Evolutionary conservation across 345 rosid species (phyloP).

Genomic region (Eucalyptus lansdowneana): DNA sequence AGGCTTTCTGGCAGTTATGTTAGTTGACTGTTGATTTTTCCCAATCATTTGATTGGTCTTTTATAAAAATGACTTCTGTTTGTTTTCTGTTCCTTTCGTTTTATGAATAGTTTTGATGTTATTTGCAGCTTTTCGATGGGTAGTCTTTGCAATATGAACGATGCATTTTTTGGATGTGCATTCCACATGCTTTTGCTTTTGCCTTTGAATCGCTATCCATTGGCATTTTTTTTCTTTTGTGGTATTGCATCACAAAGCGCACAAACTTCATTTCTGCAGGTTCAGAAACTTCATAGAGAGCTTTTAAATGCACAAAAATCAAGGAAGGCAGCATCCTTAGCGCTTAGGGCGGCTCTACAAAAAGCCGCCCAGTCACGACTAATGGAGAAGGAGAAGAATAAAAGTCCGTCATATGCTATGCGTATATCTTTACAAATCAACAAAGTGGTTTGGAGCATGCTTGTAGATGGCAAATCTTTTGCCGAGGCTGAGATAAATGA

Average conservation of each 20-base stretch:
- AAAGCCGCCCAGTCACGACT: constrained; percentile 85
- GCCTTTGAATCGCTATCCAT: neutral
- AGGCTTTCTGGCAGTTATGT: neutral
- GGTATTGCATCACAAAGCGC: neutral
- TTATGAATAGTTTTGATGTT: neutral
- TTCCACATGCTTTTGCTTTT: neutral
- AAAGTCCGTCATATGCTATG: constrained; percentile 98
- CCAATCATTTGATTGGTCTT: neutral
- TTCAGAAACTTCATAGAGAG: constrained; percentile 74
- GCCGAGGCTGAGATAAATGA: constrained; percentile 99
- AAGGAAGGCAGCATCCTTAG: constrained; percentile 71
- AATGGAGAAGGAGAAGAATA: constrained; percentile 95
- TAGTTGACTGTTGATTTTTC: neutral
- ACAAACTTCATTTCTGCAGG: constrained; percentile 21
- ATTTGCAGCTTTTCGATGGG: neutral
- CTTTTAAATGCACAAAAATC: constrained; percentile 60
- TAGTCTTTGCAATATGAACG: neutral
- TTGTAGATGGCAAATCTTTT: constrained; percentile 92
- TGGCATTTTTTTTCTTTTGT: neutral
- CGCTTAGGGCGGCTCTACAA: constrained; percentile 70
- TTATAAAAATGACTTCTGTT: neutral
- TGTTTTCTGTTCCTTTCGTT: neutral
- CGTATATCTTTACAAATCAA: constrained; percentile 81
- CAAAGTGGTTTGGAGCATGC: constrained; percentile 97
- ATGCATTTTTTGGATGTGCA: neutral